Base-by-base conservation (phyloP, 805 yeast species). In the Yarrowia sp. region DNA sequence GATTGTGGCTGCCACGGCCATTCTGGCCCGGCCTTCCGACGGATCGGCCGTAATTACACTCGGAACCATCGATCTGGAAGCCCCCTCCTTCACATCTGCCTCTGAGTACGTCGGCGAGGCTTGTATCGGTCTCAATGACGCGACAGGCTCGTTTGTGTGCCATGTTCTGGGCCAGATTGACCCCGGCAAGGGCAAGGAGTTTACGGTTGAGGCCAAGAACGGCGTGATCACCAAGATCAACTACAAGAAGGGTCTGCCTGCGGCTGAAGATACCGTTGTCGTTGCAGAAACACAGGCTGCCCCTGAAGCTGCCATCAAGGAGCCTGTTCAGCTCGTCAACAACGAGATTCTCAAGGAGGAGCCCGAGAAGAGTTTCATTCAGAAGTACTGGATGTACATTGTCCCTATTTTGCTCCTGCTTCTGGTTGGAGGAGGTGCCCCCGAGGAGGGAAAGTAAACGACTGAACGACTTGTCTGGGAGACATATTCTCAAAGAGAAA, bases 331-430 rank as follows among this genome's bases (percentile, higher is more conserved):
- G 61, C 65, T 75, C 26, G 77, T 75, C 11, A 70, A 75, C 69
- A 75, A 75, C 71, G 66, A 75, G 56, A 42, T 59, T 45, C 63
- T 74, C 15, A 68, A 72, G 15, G 73, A 70, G 55, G 74, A 70
- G 50, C 70, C 69, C 12, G 72, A 68, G 12, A 73, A 75, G 68
- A 42, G 74, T 11, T 75, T 75, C 46, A 36, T 75, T 36, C 77
- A 75, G 52, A 75, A 75, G 69, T 75, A 74, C 69, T 75, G 77
- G 77, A 69, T 73, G 52, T 75, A 72, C 56, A 69, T 75, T 64
- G 67, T 75, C 26, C 77, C 77, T 8, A 67, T 70, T 8, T 43
- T 72, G 11, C 42, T 75, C 15, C 68, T 75, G 72, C 32, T 73
- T 61, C n/a, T 74, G 61, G 61, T 74, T 1, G 64, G 73, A 1